Base-by-base conservation (phyloP, 352 stramenopile genomes). In the Phytopythium mirpurense region DNA sequence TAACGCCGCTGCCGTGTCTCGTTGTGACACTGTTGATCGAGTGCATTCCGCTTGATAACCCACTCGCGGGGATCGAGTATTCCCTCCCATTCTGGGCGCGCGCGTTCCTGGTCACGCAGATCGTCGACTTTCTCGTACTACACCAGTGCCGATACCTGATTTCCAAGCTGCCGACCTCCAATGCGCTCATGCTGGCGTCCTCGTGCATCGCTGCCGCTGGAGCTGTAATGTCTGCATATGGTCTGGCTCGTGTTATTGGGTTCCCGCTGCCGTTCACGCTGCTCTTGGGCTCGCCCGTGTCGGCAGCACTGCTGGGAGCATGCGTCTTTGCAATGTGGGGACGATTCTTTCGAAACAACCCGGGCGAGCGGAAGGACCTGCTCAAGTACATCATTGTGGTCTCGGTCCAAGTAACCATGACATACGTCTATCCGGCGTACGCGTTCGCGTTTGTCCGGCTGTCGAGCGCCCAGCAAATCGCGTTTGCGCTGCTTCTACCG, bases 181-280 rank as follows among this genome's bases (percentile, higher is more conserved):
- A 21, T 24, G 6, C 19, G 4, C 51, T 51, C 31, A 52, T 36
- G 19, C 8, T 60, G 12, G 47, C 42, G 23, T 60, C 58, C 7
- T 66, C 41, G 11, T 48, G 23, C 11, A 40, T 78, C 18, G 48
- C 65, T 2, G 73, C 62, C n/a, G 53, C 52, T 9, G 48, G 59
- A 0, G 59, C 60, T 11, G 44, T 65, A 38, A 29, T 44, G 2
- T 63, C 62, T 6, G 62, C 71, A 54, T 54, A 70, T 24, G 24
- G 55, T 10, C 61, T 74, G 48, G 58, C 68, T 2, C n/a, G 34
- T 12, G 35, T 61, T 9, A 65, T 77, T 23, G 72, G 68, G 5
- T 83, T 76, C 34, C 69, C 72, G 5, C 37, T 83, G 24, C 64
- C 72, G 12, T 80, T 80, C 42, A 60, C 56, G 23, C 15, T 70